Percentiles rank a stretch among this genome's conserved stretches.
phyloP scores from a whole-genome alignment of 768 basidiomycete genomes.

The Amanita exitialis region DNA sequence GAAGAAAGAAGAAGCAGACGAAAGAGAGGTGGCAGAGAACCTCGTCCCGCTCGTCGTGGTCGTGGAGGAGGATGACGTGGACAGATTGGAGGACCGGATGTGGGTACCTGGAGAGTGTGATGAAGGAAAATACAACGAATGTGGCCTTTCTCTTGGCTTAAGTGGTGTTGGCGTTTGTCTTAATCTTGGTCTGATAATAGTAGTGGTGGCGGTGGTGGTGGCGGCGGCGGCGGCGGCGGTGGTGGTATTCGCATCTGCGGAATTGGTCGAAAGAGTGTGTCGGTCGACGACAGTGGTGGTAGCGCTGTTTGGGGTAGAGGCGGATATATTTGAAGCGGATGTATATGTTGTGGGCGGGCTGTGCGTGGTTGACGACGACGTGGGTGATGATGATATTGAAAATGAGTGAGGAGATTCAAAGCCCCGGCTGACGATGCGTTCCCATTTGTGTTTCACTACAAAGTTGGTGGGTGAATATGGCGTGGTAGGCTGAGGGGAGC shows the following conservation, averaged over 20 bases:
- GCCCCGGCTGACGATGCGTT: slow-evolving; percentile 62
- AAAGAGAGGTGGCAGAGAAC: slow-evolving; percentile 34
- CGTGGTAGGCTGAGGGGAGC: not conserved
- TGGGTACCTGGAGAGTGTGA: slow-evolving; percentile 1
- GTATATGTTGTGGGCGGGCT: slow-evolving; percentile 5
- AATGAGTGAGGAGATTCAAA: slow-evolving; percentile 22
- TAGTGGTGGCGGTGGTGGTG: too few species aligned
- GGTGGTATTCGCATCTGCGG: too few species aligned
- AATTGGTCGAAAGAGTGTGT: not conserved
- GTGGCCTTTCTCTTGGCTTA: slow-evolving; percentile 1
- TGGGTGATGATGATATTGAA: slow-evolving; percentile 10
- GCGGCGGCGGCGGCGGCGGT: too few species aligned
- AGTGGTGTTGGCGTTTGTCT: not conserved
- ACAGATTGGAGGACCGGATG: slow-evolving; percentile 15
- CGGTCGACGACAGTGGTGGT: slow-evolving; percentile 30
- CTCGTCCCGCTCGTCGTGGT: slow-evolving; percentile 13
- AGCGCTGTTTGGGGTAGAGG: slow-evolving; percentile 19
- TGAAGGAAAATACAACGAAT: not conserved
- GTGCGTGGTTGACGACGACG: slow-evolving; percentile 8
- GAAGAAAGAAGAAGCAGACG: slow-evolving; percentile 34
- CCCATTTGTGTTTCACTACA: slow-evolving; percentile 77
- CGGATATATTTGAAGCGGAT: slow-evolving; percentile 7
- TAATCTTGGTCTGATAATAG: not conserved
- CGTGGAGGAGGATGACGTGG: slow-evolving; percentile 22
- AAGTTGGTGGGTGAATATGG: not conserved